These are phyloP conservation scores for Lizonia empirigonia DNA, from an alignment of 2,329 filamentous ascomycete species.

Conservation along the genomic window DNA sequence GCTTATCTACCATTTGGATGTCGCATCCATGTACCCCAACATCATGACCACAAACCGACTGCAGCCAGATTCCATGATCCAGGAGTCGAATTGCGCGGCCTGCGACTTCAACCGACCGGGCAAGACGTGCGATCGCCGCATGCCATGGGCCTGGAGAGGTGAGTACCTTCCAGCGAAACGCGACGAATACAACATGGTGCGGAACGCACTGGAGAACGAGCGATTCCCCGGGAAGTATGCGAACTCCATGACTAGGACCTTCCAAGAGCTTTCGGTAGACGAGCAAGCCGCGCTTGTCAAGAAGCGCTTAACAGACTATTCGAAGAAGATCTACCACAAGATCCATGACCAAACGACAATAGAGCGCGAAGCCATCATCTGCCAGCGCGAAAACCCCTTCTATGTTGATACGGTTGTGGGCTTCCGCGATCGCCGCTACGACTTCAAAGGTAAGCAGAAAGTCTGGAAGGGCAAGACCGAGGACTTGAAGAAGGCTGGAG, in stretches of 20 bases:
- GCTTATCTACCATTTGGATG: constrained; percentile 96
- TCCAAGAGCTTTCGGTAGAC: constrained; percentile 78
- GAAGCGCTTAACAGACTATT: constrained; percentile 89
- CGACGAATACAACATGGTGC: constrained; percentile 99
- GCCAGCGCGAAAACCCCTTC: constrained; percentile 96
- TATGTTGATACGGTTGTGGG: constrained; percentile 96
- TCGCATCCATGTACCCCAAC: constrained; percentile 99
- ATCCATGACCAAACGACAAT: constrained; percentile 95
- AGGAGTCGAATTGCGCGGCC: constrained; percentile 92
- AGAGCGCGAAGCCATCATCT: constrained; percentile 94
- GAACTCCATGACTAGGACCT: constrained; percentile 72
- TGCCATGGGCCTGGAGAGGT: constrained; percentile 98
- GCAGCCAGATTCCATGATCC: constrained; percentile 98
- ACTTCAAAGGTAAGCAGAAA: constrained; percentile 98
- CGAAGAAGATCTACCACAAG: constrained; percentile 99
- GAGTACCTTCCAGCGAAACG: constrained; percentile 95
- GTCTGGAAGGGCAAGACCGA: constrained; percentile 98
- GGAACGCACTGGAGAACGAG: constrained; percentile 88
- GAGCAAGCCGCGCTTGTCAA: constrained; percentile 82
- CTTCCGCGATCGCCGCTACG: constrained; percentile 95
- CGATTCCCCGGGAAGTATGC: constrained; percentile 81
- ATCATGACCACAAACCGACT: constrained; percentile 99
- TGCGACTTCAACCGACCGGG: constrained; percentile 98
- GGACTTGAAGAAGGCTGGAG: constrained; percentile 80
- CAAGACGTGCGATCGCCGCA: constrained; percentile 91